Base-by-base conservation (phyloP, 805 yeast species). In the Kodamaea laetipori region DNA sequence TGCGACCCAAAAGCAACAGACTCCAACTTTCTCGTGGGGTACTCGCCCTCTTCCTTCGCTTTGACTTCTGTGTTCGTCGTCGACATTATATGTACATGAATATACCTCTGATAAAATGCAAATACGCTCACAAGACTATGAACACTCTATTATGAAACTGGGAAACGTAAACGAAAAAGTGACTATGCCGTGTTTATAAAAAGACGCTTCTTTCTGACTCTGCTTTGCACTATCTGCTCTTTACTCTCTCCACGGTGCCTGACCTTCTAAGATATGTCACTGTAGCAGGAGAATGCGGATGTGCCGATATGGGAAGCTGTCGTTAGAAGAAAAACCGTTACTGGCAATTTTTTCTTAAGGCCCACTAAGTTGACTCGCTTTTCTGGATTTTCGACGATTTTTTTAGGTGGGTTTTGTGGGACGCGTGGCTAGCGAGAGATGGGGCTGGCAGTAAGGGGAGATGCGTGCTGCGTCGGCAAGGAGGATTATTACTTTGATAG, bases 1-100 rank as follows among this genome's bases (percentile, higher is more conserved):
- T 67, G 72, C 39, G 44, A 45, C 39, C 47, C 51, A 50, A 67
- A 67, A 2, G 71, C 62, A 23, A 54, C 51, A 27, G 45, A 42
- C 31, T 60, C 59, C 37, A 64, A 48, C 17, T 47, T 42, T 49
- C 69, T 51, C 39, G 55, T 61, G 11, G 63, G 60, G 46, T 54
- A 60, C 25, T 27, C 21, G 31, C n/a, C 8, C 23, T 33, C 18
- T 23, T 23, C 12, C 21, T 18, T 32, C 10, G 33, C 15, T n/a
- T 6, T 35, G 23, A 10, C 33, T 23, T 37, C 40, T 17, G 18
- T 37, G 19, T 25, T 34, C 18, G 30, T 31, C 31, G 21, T n/a
- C 27, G 38, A 23, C 38, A 33, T 39, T 28, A 28, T 38, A 23
- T 27, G 31, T 27, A 30, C 34, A 30, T 30, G 34, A 21, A 21